Evolutionary conservation across 2,329 filamentous ascomycete genomes (phyloP), one percentile per base, ranked within the genome.

Genomic region (Colletotrichum tofieldiae): DNA sequence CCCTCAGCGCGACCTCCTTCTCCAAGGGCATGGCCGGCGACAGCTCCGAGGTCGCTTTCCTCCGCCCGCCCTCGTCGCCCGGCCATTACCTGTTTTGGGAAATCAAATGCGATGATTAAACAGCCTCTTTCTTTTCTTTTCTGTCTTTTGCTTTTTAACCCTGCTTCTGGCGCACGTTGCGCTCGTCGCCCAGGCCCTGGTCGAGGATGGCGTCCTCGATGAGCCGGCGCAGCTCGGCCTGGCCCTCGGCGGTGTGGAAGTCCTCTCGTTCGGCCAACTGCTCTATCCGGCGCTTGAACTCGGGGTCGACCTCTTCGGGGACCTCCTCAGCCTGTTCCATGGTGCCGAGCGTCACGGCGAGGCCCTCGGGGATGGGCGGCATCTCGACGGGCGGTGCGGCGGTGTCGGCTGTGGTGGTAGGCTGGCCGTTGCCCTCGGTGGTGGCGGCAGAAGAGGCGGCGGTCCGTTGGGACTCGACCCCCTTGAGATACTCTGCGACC

Each of bases 211-310:
- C 95, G 77, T 98, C 94, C 75, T 93, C 89, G 7, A 99, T 91
- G 72, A 99, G 84, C 75, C 90, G 88, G 72, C 95, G 89, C 77
- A 99, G 83, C 79, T 95, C 91, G 29, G 88, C 89, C 82, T 99
- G 96, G 5, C 93, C 94, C 72, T 93, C 90, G 65, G 94, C 91
- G 6, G 91, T 93, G 77, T 96, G 87, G 77, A 98, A 97, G 78
- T 98, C 95, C 32, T 93, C 91, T 51, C 94, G 88, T 45, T 92
- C 88, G 2, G 96, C 95, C 72, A 99, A 84, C 82, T 98, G 93
- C 78, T 98, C 95, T 78, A 99, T 98, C 65, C 94, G 89, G 75
- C 93, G 87, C 78, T 93, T 91, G 76, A 99, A 94, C 76, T 95
- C 95, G 1, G 94, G 91, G 79, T 98, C 95, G 11, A 92, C 89